Percentiles rank a stretch among this genome's conserved stretches.
phyloP scores from a whole-genome alignment of 805 yeast species.

The Myxozyma melibiosi region DNA sequence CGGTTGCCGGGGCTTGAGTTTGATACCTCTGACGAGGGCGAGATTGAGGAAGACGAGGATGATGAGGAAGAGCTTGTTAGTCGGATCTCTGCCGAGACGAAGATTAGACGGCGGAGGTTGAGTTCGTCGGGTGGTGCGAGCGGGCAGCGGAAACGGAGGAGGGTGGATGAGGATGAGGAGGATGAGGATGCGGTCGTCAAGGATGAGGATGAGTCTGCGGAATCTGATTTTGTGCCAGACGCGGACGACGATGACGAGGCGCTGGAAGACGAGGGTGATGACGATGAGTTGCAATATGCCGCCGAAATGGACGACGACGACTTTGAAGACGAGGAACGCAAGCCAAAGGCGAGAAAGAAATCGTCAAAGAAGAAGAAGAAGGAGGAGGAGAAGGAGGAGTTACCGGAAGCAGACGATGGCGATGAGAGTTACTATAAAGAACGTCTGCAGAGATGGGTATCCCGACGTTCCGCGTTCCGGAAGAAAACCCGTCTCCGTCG shows the following conservation, averaged over 20 bases:
- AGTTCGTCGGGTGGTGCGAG: background rate
- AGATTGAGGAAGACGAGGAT: slow-evolving; percentile 37
- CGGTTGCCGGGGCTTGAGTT: slow-evolving; percentile 32
- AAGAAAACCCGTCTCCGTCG: slow-evolving; percentile 35
- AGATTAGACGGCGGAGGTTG: slow-evolving; percentile 11
- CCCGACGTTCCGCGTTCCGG: slow-evolving; percentile 53
- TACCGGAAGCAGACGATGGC: slow-evolving; percentile 74
- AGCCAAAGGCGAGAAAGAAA: background rate
- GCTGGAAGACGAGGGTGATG: slow-evolving; percentile 28
- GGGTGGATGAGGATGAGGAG: slow-evolving; percentile 15
- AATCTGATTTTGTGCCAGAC: slow-evolving; percentile 16
- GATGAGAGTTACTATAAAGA: slow-evolving; percentile 64
- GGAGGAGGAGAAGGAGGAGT: slow-evolving; percentile 39
- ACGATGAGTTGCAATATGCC: slow-evolving; percentile 36
- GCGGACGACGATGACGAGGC: slow-evolving; percentile 17
- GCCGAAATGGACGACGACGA: slow-evolving; percentile 38
- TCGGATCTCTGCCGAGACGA: slow-evolving; percentile 1
- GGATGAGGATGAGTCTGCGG: slow-evolving; percentile 20
- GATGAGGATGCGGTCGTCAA: background rate
- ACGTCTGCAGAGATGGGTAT: slow-evolving; percentile 64
- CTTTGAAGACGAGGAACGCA: slow-evolving; percentile 3
- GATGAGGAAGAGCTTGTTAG: slow-evolving; percentile 22
- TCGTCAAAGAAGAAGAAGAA: slow-evolving; percentile 21
- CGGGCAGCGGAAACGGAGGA: background rate
- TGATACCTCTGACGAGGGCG: slow-evolving; percentile 35